A percentile compares a stretch with the other conserved stretches of the same genome.
Conservation (phyloP, 2,329 filamentous ascomycete genomes). For the Colletotrichum sansevieriae region DNA sequence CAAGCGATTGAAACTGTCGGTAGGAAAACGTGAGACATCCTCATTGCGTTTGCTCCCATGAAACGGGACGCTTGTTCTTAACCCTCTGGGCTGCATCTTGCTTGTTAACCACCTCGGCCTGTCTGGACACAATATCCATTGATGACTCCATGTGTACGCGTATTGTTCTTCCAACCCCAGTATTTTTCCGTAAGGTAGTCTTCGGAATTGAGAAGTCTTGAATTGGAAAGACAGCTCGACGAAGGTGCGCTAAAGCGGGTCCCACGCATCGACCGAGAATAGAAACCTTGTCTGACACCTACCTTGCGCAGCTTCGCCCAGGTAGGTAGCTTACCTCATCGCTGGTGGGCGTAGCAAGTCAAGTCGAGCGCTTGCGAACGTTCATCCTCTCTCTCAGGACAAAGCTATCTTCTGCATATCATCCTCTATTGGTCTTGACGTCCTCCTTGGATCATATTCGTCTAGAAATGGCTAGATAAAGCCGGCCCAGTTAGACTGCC, state of each 20-base stretch:
- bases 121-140: background rate
- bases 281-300: slow-evolving; percentile 24
- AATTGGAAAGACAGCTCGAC: too few relatives aligned
- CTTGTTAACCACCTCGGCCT: background rate
- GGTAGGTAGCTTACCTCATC: slow-evolving; percentile 41
- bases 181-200: too few relatives aligned
- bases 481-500: slow-evolving; percentile 1
- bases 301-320: slow-evolving; percentile 18
- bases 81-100: slow-evolving; percentile 1
- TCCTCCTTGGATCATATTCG: background rate
- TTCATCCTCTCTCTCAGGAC: slow-evolving; percentile 11
- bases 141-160: background rate
- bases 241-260: background rate
- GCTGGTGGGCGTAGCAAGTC: slow-evolving; percentile 18
- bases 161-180: background rate
- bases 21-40: slow-evolving; percentile 39
- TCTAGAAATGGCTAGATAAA: slow-evolving; percentile 26
- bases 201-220: too few relatives aligned
- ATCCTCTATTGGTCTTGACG: background rate
- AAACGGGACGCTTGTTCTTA: slow-evolving; percentile 17
- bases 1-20: slow-evolving; percentile 37
- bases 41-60: slow-evolving; percentile 20
- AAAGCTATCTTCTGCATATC: slow-evolving; percentile 11
- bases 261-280: slow-evolving; percentile 22
- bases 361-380: slow-evolving; percentile 15